These are phyloP conservation scores for Phytopythium chamaehyphon DNA, from an alignment of 352 stramenopile species.

Conservation along the genomic window DNA sequence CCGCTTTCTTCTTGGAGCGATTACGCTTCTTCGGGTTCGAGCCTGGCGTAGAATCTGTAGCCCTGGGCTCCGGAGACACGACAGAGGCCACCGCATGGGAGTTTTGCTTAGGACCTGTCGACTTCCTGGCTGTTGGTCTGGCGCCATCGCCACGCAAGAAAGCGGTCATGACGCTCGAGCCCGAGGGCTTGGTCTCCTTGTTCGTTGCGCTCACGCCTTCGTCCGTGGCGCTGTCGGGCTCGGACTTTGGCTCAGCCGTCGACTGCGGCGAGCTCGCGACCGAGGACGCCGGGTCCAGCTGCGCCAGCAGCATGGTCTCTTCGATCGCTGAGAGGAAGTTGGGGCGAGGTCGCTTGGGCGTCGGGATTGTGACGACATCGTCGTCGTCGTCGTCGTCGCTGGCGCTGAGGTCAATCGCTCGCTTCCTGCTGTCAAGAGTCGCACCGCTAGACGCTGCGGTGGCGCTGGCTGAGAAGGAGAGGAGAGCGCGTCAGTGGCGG, in stretches of 20 bases:
- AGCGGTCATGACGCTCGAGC: conserved; percentile 8
- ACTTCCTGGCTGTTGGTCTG: conserved; percentile 10
- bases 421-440: conserved; percentile 34
- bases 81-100: conserved; percentile 23
- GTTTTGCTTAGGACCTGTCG: conserved; percentile 34
- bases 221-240: conserved; percentile 3
- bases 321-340: conserved; percentile 62
- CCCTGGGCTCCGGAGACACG: conserved; percentile 47
- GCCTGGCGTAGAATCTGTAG: conserved; percentile 17
- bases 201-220: conserved; percentile 1
- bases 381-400: conserved; percentile 36
- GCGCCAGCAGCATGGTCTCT: conserved; percentile 52
- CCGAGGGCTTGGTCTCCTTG: not conserved
- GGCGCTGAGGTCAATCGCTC: conserved; percentile 33
- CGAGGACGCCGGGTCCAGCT: conserved; percentile 30
- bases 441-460: not conserved
- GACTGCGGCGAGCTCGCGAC: conserved; percentile 2
- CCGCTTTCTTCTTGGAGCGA: conserved; percentile 18
- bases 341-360: conserved; percentile 42
- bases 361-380: conserved; percentile 12
- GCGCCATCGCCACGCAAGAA: conserved; percentile 3
- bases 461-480: not conserved
- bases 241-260: not conserved
- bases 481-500: not conserved
- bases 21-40: conserved; percentile 36